Evolutionary conservation across 345 rosid genomes (phyloP), one percentile per base, ranked within the genome.

Genomic region (Gossypium arboreum): DNA sequence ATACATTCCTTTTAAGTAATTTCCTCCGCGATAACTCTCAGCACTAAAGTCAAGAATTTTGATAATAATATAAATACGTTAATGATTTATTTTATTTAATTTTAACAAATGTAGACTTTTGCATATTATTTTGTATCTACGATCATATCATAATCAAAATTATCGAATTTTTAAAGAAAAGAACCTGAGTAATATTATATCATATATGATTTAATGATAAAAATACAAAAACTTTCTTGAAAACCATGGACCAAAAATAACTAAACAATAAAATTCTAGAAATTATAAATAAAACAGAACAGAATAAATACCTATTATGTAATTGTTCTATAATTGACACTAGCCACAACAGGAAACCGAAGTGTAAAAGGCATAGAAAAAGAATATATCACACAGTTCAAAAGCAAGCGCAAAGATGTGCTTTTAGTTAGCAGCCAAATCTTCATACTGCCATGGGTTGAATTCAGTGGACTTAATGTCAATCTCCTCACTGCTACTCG

Each of bases 391-490:
- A 24, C 4, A 58, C 34, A 24, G 39, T 51, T 55, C 48, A 25
- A 60, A 73, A 45, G 48, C 65, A 45, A 4, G 16, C 12, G n/a
- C 18, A 12, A 71, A 34, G 52, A 16, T 12, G 12, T 0, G 56
- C 18, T 56, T 65, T 77, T 63, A 76, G 41, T 77, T 74, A 43
- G 83, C 52, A 73, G 83, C 82, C 75, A 72, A 34, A 76, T 81
- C 82, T 65, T 85, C 82, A 29, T 77, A 92, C 22, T 90, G 92
- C 97, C 97, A 92, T 4, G 97, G 97, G 80, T 90, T 88, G 90
- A 92, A 92, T 39, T 81, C 77, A 22, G 79, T 79, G 4, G 91
- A 81, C 54, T 68, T 79, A 39, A 64, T 18, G 75, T 85, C 89
- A n/a, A 73, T 71, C 77, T 83, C 90, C 68, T 79, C 84, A 13